These are phyloP conservation scores for Penicillium rolfsii DNA, from an alignment of 2,329 filamentous ascomycete species.

Conservation along the genomic window DNA sequence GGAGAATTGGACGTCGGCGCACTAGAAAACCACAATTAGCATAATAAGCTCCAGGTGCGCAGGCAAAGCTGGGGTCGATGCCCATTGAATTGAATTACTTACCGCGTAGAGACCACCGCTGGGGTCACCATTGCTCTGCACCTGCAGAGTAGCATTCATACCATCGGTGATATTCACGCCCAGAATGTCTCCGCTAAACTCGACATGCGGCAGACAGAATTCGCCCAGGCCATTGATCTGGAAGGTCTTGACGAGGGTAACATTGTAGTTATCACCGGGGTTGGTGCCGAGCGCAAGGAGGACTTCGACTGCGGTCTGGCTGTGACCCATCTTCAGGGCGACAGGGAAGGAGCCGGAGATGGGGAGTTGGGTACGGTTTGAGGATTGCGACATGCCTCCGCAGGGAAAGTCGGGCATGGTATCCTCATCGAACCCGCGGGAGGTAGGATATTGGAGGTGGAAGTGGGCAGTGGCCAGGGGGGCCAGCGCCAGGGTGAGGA, in stretches of 20 bases:
- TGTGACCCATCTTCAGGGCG: constrained; percentile 57
- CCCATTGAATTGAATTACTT: constrained; percentile 29
- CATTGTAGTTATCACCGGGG: constrained; percentile 66
- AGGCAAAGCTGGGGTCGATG: not conserved
- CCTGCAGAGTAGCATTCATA: constrained; percentile 67
- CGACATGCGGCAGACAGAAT: constrained; percentile 67
- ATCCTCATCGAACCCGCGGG: constrained; percentile 55
- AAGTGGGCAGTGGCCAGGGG: constrained; percentile 60
- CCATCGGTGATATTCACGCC: constrained; percentile 61
- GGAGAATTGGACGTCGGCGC: constrained; percentile 73
- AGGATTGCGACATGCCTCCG: constrained; percentile 53
- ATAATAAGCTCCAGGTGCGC: not conserved
- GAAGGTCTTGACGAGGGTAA: constrained; percentile 65
- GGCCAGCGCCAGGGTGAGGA: constrained; percentile 45
- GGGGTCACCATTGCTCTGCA: constrained; percentile 64
- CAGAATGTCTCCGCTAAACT: constrained; percentile 34
- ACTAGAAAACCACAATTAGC: constrained; percentile 50
- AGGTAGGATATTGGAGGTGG: constrained; percentile 55
- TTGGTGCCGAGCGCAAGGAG: constrained; percentile 58
- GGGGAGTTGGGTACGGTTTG: constrained; percentile 54
- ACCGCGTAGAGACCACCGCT: constrained; percentile 69
- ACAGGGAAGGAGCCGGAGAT: constrained; percentile 55
- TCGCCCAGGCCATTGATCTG: constrained; percentile 64
- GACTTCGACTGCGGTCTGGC: constrained; percentile 56
- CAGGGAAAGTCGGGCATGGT: constrained; percentile 54